Percentiles rank a stretch among this genome's conserved stretches.
These are phyloP conservation scores for Exophiala dermatitidis DNA, from an alignment of 2,329 filamentous ascomycete species.

Conservation along the genomic window DNA sequence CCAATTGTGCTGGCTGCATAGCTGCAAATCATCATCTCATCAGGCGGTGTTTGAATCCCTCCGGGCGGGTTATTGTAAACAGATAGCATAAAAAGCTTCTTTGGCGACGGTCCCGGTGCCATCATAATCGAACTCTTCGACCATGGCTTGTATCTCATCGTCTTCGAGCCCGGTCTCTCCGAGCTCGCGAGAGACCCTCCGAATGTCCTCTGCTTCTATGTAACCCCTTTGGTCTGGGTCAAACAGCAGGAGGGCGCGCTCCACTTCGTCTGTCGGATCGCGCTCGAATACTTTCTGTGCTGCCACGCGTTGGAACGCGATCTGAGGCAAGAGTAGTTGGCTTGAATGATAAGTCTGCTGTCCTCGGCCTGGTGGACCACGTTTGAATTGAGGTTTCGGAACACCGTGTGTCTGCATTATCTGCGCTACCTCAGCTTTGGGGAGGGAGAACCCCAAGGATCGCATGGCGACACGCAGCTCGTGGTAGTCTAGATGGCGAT, in stretches of 20 bases:
- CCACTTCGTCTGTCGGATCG: constrained; percentile 84
- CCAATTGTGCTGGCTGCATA: constrained; percentile 5
- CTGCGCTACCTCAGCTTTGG: constrained; percentile 74
- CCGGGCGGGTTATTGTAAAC: constrained; percentile 43
- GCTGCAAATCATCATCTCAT: constrained; percentile 11
- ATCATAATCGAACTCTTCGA: constrained; percentile 94
- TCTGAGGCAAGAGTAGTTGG: constrained; percentile 64
- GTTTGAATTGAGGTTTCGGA: constrained; percentile 53
- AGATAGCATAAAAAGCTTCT: constrained; percentile 62
- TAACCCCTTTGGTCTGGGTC: constrained; percentile 87
- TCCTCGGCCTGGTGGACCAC: constrained; percentile 24
- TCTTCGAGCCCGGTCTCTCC: constrained; percentile 83
- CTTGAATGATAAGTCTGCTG: constrained; percentile 47
- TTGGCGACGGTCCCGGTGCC: constrained; percentile 70
- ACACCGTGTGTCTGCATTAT: constrained; percentile 77
- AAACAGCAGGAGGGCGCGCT: constrained; percentile 86
- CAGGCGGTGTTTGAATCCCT: background rate
- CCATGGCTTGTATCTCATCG: constrained; percentile 89
- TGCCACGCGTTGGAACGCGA: constrained; percentile 67
- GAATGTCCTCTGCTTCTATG: constrained; percentile 81
- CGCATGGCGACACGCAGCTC: constrained; percentile 96
- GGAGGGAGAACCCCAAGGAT: constrained; percentile 85
- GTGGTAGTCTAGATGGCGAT: constrained; percentile 91
- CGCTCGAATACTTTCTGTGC: constrained; percentile 72
- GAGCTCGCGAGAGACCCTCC: constrained; percentile 79